Evolutionary conservation across 2,329 filamentous ascomycete genomes (phyloP).

Genomic region (Aureobasidium uvarum): DNA sequence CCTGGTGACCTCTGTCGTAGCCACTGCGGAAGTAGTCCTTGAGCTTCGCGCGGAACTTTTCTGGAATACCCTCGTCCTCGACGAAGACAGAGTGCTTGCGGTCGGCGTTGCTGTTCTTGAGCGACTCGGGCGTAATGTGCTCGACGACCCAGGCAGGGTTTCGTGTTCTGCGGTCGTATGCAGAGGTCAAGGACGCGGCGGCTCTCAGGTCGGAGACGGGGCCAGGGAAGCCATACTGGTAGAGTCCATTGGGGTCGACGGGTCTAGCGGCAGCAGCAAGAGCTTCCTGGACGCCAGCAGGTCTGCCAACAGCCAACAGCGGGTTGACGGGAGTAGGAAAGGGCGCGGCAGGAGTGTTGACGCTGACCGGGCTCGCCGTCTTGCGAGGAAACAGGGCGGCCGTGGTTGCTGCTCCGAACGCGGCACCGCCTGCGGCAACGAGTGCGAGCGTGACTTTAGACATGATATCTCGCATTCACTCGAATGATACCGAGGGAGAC

Average conservation of each 20-base stretch:
- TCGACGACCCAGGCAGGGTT: slow-evolving; percentile 92
- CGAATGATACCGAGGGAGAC: neutral
- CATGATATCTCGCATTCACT: slow-evolving; percentile 38
- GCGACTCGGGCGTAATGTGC: slow-evolving; percentile 88
- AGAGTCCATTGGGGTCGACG: slow-evolving; percentile 53
- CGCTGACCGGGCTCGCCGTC: slow-evolving; percentile 32
- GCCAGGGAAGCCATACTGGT: slow-evolving; percentile 75
- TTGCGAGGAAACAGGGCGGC: slow-evolving; percentile 47
- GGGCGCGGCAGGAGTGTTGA: slow-evolving; percentile 35
- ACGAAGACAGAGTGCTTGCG: slow-evolving; percentile 78
- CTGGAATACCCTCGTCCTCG: slow-evolving; percentile 76
- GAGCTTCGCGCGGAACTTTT: slow-evolving; percentile 83
- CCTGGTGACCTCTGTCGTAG: slow-evolving; percentile 95
- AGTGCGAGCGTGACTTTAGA: slow-evolving; percentile 53
- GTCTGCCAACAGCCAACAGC: slow-evolving; percentile 26
- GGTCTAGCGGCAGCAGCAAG: slow-evolving; percentile 34
- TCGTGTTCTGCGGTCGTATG: slow-evolving; percentile 83
- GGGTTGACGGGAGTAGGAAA: slow-evolving; percentile 34
- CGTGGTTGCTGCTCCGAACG: slow-evolving; percentile 50
- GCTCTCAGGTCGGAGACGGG: slow-evolving; percentile 79
- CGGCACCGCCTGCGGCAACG: slow-evolving; percentile 50
- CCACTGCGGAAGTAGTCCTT: slow-evolving; percentile 94
- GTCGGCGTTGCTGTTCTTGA: slow-evolving; percentile 72
- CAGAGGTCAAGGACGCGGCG: slow-evolving; percentile 74
- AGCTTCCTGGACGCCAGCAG: slow-evolving; percentile 29